Base-by-base conservation (phyloP, 1,284 basidiomycete species). In the Neotropicomus parvogracilis region DNA sequence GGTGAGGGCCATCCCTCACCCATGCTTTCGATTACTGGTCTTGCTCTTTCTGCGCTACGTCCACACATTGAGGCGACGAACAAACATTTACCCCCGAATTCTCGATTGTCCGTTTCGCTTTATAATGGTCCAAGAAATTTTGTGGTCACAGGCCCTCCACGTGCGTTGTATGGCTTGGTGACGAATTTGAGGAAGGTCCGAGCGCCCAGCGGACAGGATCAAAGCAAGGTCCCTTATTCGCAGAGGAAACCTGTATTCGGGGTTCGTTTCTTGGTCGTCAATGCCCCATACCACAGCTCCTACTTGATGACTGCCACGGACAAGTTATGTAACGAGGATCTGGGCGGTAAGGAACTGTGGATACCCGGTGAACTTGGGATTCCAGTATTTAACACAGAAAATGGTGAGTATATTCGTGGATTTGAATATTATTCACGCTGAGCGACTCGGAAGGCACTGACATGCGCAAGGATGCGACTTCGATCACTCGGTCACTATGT, bases 211-310 rank as follows among this genome's bases (percentile, higher is more conserved):
- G 92, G 92, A 35, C 76, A 88, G 34, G 95, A 99, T 63, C 95
- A 99, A 72, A 91, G 86, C 79, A 97, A 95, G 72, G 76, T 83
- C 8, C 91, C 93, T 20, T 95, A 88, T 75, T 94, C 91, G 31
- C 94, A 98, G 73, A 82, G 97, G 62, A 95, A 97, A 71, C 87
- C 91, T 10, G 88, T 92, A 13, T 98, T 99, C 71, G 90, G 84
- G 45, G 83, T 91, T 54, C 85, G 95, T 44, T 99, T 99, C 78
- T 74, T 99, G 59, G 89, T 91, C 26, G 89, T 99, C 61, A 88
- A 86, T 54, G 95, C 95, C 0, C 97, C 95, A 1, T 99, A 94
- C 73, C 95, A 99, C 76, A 95, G 91, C 65, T 73, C 75, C 32
- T 97, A 97, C 69, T 76, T 99, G 45, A 63, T 67, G n/a, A 84